Conservation (phyloP, 441 rosid genomes). For the Viola pubescens region DNA sequence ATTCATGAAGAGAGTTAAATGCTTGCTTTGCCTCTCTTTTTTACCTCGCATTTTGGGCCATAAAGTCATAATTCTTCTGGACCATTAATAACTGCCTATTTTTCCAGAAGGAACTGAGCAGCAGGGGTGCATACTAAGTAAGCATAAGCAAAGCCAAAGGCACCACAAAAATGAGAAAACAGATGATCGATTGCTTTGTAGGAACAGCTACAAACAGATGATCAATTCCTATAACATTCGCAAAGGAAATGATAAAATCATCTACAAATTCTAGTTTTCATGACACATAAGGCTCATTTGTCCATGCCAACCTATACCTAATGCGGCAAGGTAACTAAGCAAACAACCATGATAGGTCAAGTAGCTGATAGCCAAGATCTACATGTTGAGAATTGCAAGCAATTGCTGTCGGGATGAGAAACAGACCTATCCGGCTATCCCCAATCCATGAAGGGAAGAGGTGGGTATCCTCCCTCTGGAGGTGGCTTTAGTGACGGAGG, state of each 20-base stretch:
- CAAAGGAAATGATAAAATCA: background rate
- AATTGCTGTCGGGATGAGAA: background rate
- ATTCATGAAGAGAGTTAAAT: too few relatives aligned
- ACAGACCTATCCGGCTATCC: conserved; percentile 59
- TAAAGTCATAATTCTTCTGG: too few relatives aligned
- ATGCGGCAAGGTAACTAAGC: conserved; percentile 1
- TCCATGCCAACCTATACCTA: background rate
- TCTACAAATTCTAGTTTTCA: background rate
- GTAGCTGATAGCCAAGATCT: background rate
- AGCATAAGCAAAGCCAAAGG: background rate
- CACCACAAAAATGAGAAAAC: background rate
- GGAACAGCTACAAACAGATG: background rate
- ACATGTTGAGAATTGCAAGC: too few relatives aligned
- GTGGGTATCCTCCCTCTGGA: conserved; percentile 63
- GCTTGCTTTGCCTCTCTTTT: too few relatives aligned
- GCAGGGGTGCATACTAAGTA: background rate
- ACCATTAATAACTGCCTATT: background rate
- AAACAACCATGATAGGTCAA: background rate
- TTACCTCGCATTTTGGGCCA: too few relatives aligned
- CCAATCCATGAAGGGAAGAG: conserved; percentile 70
- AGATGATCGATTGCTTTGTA: background rate
- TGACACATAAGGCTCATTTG: conserved; percentile 7
- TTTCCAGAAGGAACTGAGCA: background rate
- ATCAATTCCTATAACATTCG: background rate
- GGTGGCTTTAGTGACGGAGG: conserved; percentile 88